Percentiles rank a stretch among this genome's conserved stretches.
Evolutionary conservation across 2,329 filamentous ascomycete species (phyloP).

Genomic region (Fusarium drepaniforme): DNA sequence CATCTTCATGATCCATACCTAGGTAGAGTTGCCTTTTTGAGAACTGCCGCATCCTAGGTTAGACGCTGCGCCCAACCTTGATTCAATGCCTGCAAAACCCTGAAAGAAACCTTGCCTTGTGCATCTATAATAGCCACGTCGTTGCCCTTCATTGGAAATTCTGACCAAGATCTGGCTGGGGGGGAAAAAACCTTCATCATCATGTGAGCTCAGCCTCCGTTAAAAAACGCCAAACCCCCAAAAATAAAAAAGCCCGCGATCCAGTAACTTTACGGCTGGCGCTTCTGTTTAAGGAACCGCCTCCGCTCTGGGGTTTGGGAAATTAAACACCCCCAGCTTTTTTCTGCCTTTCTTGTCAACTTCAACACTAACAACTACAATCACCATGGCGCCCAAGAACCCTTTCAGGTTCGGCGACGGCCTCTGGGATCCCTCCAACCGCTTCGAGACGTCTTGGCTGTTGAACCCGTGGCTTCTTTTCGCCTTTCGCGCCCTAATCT

Average conservation of each 20-base stretch:
- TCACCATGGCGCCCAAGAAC: constrained; percentile 37
- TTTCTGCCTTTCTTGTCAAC: neutral
- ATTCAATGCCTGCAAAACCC: neutral
- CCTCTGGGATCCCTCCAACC: constrained; percentile 68
- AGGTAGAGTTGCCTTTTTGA: neutral
- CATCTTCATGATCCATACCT: neutral
- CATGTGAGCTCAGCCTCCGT: neutral
- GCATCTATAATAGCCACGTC: neutral
- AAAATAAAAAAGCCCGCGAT: neutral
- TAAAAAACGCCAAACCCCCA: neutral
- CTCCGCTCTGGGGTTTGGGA: constrained; percentile 1
- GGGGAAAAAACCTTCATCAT: neutral
- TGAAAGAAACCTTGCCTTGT: neutral
- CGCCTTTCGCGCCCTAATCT: constrained; percentile 65
- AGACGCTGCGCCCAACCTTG: neutral
- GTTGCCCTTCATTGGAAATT: neutral
- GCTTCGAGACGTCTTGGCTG: constrained; percentile 86
- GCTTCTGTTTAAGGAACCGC: neutral
- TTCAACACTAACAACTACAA: constrained; percentile 2
- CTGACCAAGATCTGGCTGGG: neutral
- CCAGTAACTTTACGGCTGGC: neutral
- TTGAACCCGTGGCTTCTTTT: constrained; percentile 75
- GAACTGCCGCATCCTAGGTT: neutral
- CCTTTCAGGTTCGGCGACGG: constrained; percentile 56
- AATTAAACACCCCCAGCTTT: neutral